Percentiles rank a stretch among this genome's conserved stretches.
Conservation (phyloP, 805 yeast genomes). For the Saccharomycopsis sp. region DNA sequence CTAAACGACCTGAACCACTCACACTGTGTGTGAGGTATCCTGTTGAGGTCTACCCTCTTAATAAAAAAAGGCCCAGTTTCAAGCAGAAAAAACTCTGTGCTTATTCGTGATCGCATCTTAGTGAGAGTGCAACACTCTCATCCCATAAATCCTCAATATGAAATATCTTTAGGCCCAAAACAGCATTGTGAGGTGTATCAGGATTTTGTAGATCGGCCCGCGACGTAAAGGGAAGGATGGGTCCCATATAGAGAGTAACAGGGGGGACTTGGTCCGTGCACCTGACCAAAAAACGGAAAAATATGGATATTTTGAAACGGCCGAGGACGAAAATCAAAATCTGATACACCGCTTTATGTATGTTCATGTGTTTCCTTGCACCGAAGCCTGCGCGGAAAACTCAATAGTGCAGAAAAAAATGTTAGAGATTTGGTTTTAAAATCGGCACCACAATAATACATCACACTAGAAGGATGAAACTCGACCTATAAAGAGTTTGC, state of each 20-base stretch:
- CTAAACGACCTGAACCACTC: too few relatives aligned
- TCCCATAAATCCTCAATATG: too few relatives aligned
- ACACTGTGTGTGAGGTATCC: not conserved
- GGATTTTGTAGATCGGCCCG: not conserved
- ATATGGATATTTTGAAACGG: not conserved
- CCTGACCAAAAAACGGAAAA: not conserved
- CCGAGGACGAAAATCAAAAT: not conserved
- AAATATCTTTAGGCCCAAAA: not conserved
- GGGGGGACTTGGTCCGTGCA: not conserved
- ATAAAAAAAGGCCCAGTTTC: too few relatives aligned
- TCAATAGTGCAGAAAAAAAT: not conserved
- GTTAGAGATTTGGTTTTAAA: not conserved
- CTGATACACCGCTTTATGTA: not conserved
- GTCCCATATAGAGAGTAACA: not conserved
- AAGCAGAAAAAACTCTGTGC: too few relatives aligned
- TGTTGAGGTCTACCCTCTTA: not conserved
- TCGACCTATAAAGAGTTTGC: not conserved
- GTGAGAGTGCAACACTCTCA: too few relatives aligned
- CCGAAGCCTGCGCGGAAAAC: not conserved
- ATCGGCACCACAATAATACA: not conserved
- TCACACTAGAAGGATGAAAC: not conserved
- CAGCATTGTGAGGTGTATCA: not conserved
- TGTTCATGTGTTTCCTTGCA: not conserved
- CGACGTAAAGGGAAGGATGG: not conserved
- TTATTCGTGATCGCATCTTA: too few relatives aligned